Conservation (phyloP, 495 filamentous ascomycete species). For the Aspergillus bridgeri region DNA sequence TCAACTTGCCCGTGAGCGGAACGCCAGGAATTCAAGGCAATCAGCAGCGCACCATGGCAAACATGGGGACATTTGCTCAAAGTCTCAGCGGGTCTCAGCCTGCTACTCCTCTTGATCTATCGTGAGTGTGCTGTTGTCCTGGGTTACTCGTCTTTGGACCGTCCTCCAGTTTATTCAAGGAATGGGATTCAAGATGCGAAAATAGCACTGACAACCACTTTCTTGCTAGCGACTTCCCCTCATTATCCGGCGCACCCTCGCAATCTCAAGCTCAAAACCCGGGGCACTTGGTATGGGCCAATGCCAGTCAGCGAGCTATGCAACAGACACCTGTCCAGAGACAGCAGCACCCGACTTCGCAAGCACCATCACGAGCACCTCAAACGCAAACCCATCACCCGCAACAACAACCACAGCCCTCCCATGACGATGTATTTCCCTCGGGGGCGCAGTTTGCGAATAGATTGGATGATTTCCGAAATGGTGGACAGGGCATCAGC, state of each 20-base stretch:
- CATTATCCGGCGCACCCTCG: constrained; percentile 68
- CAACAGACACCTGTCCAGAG: constrained; percentile 65
- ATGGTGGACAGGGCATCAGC: constrained; percentile 59
- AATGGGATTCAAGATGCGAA: neutral
- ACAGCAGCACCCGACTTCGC: constrained; percentile 55
- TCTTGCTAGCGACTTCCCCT: constrained; percentile 72
- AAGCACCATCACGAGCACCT: constrained; percentile 44
- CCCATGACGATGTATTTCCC: constrained; percentile 54
- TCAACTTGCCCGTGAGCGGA: constrained; percentile 70
- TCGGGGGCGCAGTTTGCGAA: constrained; percentile 52
- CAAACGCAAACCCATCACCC: constrained; percentile 48
- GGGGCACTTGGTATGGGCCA: constrained; percentile 66
- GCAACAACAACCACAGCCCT: constrained; percentile 58
- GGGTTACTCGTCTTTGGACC: neutral
- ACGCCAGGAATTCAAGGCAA: constrained; percentile 55
- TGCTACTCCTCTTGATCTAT: constrained; percentile 69
- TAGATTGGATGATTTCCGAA: constrained; percentile 55
- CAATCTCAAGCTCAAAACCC: constrained; percentile 57
- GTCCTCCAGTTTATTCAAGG: neutral
- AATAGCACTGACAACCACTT: constrained; percentile 15
- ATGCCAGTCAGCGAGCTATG: constrained; percentile 50
- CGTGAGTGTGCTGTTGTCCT: constrained; percentile 56
- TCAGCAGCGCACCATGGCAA: constrained; percentile 59
- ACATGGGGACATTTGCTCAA: constrained; percentile 74
- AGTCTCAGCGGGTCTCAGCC: constrained; percentile 75